These are phyloP conservation scores for Plasmodium gallinaceum DNA, from an alignment of 169 alveolate genomes.

Conservation along the genomic window DNA sequence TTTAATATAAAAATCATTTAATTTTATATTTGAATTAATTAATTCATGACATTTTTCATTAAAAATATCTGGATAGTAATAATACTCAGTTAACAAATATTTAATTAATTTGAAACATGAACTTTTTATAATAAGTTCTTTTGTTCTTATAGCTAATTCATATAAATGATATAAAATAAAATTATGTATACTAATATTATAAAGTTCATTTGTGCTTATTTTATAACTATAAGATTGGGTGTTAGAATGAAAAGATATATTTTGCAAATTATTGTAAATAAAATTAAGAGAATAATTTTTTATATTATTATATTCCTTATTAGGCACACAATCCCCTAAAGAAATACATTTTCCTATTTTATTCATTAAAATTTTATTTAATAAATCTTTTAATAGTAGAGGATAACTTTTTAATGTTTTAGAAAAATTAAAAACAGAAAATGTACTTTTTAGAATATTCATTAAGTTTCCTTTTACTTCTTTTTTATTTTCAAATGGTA, in stretches of 20 bases:
- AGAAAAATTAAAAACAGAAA: conserved; percentile 29
- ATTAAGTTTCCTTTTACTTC: not conserved
- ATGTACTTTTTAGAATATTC: conserved; percentile 3
- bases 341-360: conserved; percentile 45
- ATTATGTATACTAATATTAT: conserved; percentile 69
- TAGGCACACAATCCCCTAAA: conserved; percentile 12
- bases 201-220: conserved; percentile 34
- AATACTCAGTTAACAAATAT: conserved; percentile 64
- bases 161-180: conserved; percentile 66
- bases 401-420: conserved; percentile 35
- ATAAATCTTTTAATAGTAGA: conserved; percentile 18
- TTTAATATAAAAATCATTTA: conserved; percentile 44
- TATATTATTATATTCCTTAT: conserved; percentile 35
- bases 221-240: conserved; percentile 23
- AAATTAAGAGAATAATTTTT: conserved; percentile 44
- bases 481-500: not conserved
- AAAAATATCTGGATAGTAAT: conserved; percentile 64
- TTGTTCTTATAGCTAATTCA: conserved; percentile 61
- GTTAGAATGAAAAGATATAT: conserved; percentile 25
- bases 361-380: conserved; percentile 45
- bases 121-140: conserved; percentile 48
- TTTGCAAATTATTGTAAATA: conserved; percentile 45
- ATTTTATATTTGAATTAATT: conserved; percentile 61
- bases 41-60: conserved; percentile 70
- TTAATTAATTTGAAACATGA: conserved; percentile 68